Percentiles rank a stretch among this genome's conserved stretches.
Evolutionary conservation across 306 rosid genomes (phyloP).

Genomic region (Alnus rubra): DNA sequence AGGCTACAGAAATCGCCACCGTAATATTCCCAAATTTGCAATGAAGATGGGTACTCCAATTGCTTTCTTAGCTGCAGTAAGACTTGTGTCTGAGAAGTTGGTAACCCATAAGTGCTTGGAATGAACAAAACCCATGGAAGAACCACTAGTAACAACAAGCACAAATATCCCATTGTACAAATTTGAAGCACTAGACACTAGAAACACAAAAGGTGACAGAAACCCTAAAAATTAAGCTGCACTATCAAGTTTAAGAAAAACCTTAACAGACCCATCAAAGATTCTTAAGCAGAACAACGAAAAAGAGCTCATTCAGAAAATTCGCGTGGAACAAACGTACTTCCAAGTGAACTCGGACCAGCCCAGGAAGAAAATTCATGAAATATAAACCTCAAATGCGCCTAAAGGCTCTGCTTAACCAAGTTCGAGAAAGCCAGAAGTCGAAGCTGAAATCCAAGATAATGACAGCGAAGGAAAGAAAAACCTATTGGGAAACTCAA

Average conservation of each 20-base stretch:
- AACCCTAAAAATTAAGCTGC: conserved; percentile 18
- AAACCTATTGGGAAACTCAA: background rate
- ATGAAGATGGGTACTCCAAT: conserved; percentile 65
- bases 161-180: conserved; percentile 51
- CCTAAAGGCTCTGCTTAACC: background rate
- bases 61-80: conserved; percentile 66
- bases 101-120: conserved; percentile 50
- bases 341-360: background rate
- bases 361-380: background rate
- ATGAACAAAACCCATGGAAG: conserved; percentile 50
- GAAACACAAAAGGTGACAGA: conserved; percentile 1
- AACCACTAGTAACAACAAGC: conserved; percentile 30
- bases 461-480: conserved; percentile 7
- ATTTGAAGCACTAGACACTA: conserved; percentile 21
- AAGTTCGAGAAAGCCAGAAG: conserved; percentile 3
- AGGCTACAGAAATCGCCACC: conserved; percentile 51
- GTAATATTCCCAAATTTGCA: conserved; percentile 53
- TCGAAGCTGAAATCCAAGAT: conserved; percentile 20
- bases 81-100: conserved; percentile 55
- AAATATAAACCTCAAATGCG: conserved; percentile 12
- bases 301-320: conserved; percentile 26
- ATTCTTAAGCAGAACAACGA: conserved; percentile 3
- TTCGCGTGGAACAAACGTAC: conserved; percentile 11
- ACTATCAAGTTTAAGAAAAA: background rate
- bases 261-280: conserved; percentile 13